phyloP scores from a whole-genome alignment of 176 grass and related monocot species.

The Triticum timopheevii region DNA sequence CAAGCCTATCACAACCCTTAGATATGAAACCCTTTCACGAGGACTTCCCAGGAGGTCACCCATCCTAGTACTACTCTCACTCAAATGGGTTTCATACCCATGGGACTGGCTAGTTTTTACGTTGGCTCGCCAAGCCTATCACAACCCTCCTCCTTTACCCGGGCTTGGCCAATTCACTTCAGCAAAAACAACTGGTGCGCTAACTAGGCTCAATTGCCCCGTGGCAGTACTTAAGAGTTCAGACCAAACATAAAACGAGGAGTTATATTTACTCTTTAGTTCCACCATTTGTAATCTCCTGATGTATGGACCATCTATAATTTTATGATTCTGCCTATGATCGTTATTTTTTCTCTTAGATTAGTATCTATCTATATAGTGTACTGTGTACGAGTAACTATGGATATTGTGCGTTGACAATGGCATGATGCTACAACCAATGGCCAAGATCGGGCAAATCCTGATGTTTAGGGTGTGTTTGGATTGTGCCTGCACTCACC shows the following conservation, averaged over 20 bases:
- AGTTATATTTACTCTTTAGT: background rate
- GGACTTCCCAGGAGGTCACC: too few relatives aligned
- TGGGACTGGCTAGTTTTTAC: too few relatives aligned
- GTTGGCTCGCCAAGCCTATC: too few relatives aligned
- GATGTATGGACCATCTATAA: background rate
- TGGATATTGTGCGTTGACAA: background rate
- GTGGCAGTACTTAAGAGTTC: background rate
- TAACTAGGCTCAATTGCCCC: background rate
- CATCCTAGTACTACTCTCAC: too few relatives aligned
- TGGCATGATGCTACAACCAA: background rate
- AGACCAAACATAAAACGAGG: background rate
- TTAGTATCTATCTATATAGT: background rate
- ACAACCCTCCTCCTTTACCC: too few relatives aligned
- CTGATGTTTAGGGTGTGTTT: background rate
- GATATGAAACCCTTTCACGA: too few relatives aligned
- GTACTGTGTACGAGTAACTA: too few relatives aligned
- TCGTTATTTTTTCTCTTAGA: background rate
- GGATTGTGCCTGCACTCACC: too few relatives aligned
- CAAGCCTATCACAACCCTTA: too few relatives aligned
- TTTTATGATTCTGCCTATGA: background rate
- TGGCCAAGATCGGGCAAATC: background rate
- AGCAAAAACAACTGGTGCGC: background rate
- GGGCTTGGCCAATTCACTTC: background rate
- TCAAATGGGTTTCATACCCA: too few relatives aligned
- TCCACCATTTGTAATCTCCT: background rate